A percentile compares a stretch with the other conserved stretches of the same genome.
These are phyloP conservation scores for Monotropa hypopitys DNA, from an alignment of 179 eudicot genomes.

Conservation along the genomic window DNA sequence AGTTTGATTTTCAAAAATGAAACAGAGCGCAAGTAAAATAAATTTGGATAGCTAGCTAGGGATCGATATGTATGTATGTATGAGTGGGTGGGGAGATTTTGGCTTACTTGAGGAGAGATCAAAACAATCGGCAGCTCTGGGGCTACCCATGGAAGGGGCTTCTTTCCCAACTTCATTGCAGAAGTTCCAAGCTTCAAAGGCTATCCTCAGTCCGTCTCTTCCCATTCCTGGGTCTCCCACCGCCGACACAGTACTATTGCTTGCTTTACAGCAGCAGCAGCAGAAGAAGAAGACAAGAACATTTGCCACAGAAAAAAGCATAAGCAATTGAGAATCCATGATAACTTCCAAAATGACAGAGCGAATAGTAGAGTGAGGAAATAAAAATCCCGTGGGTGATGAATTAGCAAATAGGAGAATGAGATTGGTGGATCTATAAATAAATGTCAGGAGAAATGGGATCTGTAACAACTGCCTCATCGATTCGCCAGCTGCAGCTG, in stretches of 20 bases:
- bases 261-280: background rate
- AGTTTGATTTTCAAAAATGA: background rate
- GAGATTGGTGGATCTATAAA: too few species aligned
- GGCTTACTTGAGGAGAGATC: slow-evolving; percentile 13
- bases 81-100: background rate
- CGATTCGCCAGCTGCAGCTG: too few species aligned
- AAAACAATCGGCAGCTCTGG: slow-evolving; percentile 61
- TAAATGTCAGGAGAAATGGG: too few species aligned
- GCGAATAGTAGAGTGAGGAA: background rate
- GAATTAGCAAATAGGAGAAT: too few species aligned
- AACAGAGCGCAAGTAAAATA: background rate
- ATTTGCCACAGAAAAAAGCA: background rate
- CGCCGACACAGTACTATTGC: slow-evolving; percentile 19
- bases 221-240: slow-evolving; percentile 67
- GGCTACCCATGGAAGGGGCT: slow-evolving; percentile 58
- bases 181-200: slow-evolving; percentile 54
- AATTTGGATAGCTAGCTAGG: background rate
- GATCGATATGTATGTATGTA: too few species aligned
- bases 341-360: background rate
- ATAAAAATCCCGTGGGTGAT: too few species aligned
- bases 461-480: too few species aligned
- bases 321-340: background rate
- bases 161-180: slow-evolving; percentile 64
- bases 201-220: slow-evolving; percentile 48
- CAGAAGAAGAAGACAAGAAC: background rate